Evolutionary conservation across 1,139 yeast genomes (phyloP), one percentile per base, ranked within the genome.

Genomic region (Starmera stellimalicola): DNA sequence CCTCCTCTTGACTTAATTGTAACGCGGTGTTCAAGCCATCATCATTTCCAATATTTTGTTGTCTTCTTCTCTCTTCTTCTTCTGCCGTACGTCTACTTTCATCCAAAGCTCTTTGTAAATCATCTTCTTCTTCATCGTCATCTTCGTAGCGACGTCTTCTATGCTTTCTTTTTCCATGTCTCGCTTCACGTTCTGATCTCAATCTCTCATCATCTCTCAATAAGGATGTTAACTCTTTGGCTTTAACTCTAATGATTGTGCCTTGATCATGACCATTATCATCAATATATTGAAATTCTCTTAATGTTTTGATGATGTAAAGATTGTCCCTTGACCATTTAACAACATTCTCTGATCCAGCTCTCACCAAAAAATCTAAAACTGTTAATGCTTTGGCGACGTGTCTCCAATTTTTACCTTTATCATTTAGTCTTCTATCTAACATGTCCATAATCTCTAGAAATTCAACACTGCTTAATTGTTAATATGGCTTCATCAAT

Each of bases 401-500:
- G 58, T 91, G 99, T 45, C 96, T 74, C 98, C 98, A 91, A 60
- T 91, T 84, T 57, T 88, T 91, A 39, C 98, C 98, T 64, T 88
- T 88, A 54, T 91, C 98, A 53, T 91, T 91, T 48, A 93, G 66
- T 44, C 99, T 72, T 47, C 88, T 77, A 60, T 88, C 98, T 35
- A 91, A 60, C 85, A 93, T 87, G 53, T 91, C 97, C 95, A 91
- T 83, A 32, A 91, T 76, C 51, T 88, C 95, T 51, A 85, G 70
- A 47, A 88, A 77, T 47, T 85, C 95, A 7, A 83, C 77, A 44
- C 63, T 63, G 41, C 10, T 7, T 2, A 41, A 33, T 28, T 31
- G 49, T 43, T 37, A 44, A 38, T 35, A 44, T 35, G 30, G 35
- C 37, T 36, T 15, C 12, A 16, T 22, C 30, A 24, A 24, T 20